Conservation (phyloP, 345 rosid species). For the Citrus maxima region DNA sequence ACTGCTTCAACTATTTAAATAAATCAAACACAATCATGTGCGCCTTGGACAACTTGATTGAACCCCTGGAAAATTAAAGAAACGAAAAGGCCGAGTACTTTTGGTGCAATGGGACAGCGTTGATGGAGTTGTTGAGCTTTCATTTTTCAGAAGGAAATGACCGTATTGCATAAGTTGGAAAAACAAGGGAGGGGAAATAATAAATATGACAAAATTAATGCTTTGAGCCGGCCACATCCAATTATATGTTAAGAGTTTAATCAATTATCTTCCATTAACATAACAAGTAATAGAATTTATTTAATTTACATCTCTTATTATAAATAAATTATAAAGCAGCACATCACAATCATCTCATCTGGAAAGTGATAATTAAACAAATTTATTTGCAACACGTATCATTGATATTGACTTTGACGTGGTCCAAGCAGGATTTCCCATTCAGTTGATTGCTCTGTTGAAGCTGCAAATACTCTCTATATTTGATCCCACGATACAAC, state of each 20-base stretch:
- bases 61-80: too few species aligned
- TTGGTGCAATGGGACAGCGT: neutral
- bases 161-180: neutral
- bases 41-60: too few species aligned
- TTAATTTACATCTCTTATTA: neutral
- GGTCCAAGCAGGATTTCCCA: constrained; percentile 30
- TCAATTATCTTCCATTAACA: neutral
- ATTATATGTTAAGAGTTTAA: neutral
- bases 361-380: neutral
- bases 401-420: constrained; percentile 5
- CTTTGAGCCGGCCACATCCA: neutral
- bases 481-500: constrained; percentile 24
- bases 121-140: neutral
- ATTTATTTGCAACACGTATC: neutral
- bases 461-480: constrained; percentile 27
- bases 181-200: too few species aligned
- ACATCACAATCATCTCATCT: neutral
- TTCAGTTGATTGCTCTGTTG: constrained; percentile 26
- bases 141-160: neutral
- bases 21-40: too few species aligned
- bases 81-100: neutral
- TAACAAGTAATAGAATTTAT: neutral
- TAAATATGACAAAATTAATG: neutral
- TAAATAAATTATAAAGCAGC: neutral
- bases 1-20: too few species aligned